Percentiles rank a stretch among this genome's conserved stretches.
phyloP scores from a whole-genome alignment of 139 green algal genomes.

The Volvox africanus region DNA sequence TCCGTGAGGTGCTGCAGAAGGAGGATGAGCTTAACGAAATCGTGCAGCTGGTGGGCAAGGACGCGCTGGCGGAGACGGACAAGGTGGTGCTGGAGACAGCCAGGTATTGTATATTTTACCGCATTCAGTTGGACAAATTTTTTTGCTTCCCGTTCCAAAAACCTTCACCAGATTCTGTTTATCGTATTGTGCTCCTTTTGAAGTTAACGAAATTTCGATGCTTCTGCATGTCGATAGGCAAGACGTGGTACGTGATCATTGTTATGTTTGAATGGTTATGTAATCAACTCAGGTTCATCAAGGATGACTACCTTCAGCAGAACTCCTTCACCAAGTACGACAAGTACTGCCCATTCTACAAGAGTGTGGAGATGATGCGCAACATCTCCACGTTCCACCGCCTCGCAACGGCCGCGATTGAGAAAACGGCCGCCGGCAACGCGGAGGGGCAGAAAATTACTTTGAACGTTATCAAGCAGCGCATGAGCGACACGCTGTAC shows the following conservation, averaged over 20 bases:
- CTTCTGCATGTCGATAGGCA: too few species aligned
- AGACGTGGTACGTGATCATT: too few species aligned
- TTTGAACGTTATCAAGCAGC: conserved; percentile 96
- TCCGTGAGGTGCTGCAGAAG: conserved; percentile 93
- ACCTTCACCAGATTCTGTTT: too few species aligned
- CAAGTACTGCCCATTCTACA: conserved; percentile 98
- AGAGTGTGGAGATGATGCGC: conserved; percentile 95
- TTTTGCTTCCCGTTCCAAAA: too few species aligned
- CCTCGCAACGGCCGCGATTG: conserved; percentile 86
- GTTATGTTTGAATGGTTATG: too few species aligned
- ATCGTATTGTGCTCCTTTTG: too few species aligned
- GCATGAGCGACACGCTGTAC: conserved; percentile 94
- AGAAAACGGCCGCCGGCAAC: conserved; percentile 86
- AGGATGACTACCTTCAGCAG: conserved; percentile 99
- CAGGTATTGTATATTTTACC: conserved; percentile 49
- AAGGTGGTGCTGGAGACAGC: conserved; percentile 99
- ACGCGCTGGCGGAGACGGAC: conserved; percentile 96
- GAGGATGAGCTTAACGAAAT: conserved; percentile 99
- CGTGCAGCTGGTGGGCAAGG: conserved; percentile 99
- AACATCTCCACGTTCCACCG: conserved; percentile 94
- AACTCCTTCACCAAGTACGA: conserved; percentile 97
- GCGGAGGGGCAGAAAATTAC: conserved; percentile 91
- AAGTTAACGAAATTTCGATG: too few species aligned
- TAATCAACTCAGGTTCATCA: conserved; percentile 82
- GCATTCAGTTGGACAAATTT: too few species aligned